Conservation (phyloP, 306 rosid species). For the Corylus americana region DNA sequence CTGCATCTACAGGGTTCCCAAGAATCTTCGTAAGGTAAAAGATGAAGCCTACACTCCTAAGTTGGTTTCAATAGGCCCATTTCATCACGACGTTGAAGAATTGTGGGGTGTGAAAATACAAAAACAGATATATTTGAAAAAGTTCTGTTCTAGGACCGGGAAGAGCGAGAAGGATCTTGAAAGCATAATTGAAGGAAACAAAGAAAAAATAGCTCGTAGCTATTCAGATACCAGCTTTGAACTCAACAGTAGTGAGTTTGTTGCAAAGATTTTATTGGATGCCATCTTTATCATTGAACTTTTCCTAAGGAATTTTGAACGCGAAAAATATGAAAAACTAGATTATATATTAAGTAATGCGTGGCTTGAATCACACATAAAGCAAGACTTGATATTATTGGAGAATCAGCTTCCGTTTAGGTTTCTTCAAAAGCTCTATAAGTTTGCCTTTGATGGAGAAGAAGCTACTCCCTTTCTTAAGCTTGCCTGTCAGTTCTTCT, state of each 20-base stretch:
- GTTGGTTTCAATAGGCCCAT: constrained; percentile 25
- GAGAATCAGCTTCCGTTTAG: constrained; percentile 40
- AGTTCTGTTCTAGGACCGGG: neutral
- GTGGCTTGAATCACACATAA: neutral
- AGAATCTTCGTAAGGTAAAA: constrained; percentile 23
- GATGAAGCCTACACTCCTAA: constrained; percentile 27
- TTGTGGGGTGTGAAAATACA: neutral
- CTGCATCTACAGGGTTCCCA: constrained; percentile 13
- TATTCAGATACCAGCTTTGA: neutral
- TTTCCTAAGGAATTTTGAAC: neutral
- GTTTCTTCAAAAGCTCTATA: constrained; percentile 8
- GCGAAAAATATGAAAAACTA: too few species aligned
- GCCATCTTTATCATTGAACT: constrained; percentile 35
- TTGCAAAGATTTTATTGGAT: constrained; percentile 9
- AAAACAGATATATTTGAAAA: neutral
- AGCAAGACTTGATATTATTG: constrained; percentile 29
- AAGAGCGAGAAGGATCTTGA: neutral
- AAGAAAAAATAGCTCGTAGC: neutral
- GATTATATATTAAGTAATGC: neutral
- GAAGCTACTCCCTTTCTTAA: neutral
- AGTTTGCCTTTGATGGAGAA: neutral
- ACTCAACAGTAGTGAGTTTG: neutral
- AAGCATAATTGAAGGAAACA: neutral
- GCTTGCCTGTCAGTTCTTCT: neutral
- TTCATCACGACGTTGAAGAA: constrained; percentile 4